A percentile compares a stretch with the other conserved stretches of the same genome.
These are phyloP conservation scores for Leptographium galeiforme DNA, from an alignment of 2,329 filamentous ascomycete species.

Conservation along the genomic window DNA sequence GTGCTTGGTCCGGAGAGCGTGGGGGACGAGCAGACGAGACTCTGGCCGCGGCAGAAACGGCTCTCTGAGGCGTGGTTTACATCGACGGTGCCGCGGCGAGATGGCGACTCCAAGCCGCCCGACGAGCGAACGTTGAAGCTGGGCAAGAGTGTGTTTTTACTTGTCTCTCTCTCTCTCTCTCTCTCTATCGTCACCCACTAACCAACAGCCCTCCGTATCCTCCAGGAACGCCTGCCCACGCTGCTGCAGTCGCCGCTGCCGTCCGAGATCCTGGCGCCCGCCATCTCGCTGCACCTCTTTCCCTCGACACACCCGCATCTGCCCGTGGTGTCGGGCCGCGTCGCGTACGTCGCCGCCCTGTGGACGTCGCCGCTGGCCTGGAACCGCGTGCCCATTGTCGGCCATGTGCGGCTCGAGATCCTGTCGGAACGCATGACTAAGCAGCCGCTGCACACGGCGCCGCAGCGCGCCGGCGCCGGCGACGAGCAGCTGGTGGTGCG, in stretches of 20 bases:
- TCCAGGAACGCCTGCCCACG: conserved; percentile 54
- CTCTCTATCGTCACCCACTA: no score
- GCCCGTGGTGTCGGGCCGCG: conserved; percentile 78
- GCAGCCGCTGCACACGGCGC: conserved; percentile 31
- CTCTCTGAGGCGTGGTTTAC: conserved; percentile 28
- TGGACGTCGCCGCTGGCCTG: conserved; percentile 95
- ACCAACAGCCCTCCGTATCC: conserved; percentile 42
- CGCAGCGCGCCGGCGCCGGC: conserved; percentile 34
- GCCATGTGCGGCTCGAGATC: conserved; percentile 79
- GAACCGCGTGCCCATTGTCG: conserved; percentile 82
- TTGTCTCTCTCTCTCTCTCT: neutral
- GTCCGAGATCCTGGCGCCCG: conserved; percentile 62
- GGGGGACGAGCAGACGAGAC: no score
- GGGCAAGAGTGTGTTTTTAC: conserved; percentile 37
- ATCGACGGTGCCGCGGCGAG: conserved; percentile 19
- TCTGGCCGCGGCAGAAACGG: neutral
- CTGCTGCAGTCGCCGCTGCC: conserved; percentile 55
- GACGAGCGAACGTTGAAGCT: conserved; percentile 48
- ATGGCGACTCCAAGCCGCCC: conserved; percentile 18
- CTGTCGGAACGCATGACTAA: conserved; percentile 78
- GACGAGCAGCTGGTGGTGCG: conserved; percentile 79
- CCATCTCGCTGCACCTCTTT: conserved; percentile 58
- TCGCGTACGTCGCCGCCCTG: conserved; percentile 82
- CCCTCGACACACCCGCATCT: conserved; percentile 74
- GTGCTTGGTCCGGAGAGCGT: neutral